Evolutionary conservation across 495 filamentous ascomycete genomes (phyloP).

Genomic region (Clavariopsis aquatica): DNA sequence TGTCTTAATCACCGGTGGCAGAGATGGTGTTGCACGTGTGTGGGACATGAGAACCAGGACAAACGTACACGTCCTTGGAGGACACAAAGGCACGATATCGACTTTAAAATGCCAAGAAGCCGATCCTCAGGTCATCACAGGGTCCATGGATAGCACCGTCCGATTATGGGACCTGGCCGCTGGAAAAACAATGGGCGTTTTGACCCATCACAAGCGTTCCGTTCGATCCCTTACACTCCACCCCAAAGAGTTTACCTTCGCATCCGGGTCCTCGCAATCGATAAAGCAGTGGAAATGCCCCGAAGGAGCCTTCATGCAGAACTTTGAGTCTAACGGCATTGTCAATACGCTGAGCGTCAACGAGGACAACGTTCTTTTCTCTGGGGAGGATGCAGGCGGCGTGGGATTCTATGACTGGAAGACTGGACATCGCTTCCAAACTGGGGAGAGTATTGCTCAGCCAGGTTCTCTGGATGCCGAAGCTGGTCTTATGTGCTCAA

Average conservation of each 20-base stretch:
- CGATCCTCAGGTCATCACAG: constrained; percentile 92
- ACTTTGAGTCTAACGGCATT: constrained; percentile 94
- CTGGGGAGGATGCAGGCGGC: constrained; percentile 92
- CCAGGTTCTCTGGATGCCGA: constrained; percentile 94
- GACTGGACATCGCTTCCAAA: constrained; percentile 87
- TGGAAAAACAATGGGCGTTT: constrained; percentile 65
- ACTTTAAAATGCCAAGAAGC: constrained; percentile 91
- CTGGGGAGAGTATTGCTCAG: constrained; percentile 84
- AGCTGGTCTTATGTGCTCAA: constrained; percentile 87
- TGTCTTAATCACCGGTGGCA: constrained; percentile 89
- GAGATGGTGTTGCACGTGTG: constrained; percentile 90
- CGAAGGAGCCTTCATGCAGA: constrained; percentile 98
- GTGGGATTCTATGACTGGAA: constrained; percentile 99
- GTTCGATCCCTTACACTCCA: constrained; percentile 84
- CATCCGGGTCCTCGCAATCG: constrained; percentile 80
- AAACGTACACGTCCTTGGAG: constrained; percentile 87
- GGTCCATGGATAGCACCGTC: constrained; percentile 87
- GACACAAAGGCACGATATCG: constrained; percentile 86
- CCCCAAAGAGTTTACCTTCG: constrained; percentile 95
- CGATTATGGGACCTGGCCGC: constrained; percentile 96
- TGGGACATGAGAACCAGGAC: constrained; percentile 98
- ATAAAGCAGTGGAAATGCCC: constrained; percentile 99
- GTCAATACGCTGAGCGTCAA: constrained; percentile 95
- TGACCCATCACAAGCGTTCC: constrained; percentile 98
- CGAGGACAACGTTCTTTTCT: constrained; percentile 92